These are phyloP conservation scores for Beauveria caledonica DNA, from an alignment of 2,329 filamentous ascomycete species.

Conservation along the genomic window DNA sequence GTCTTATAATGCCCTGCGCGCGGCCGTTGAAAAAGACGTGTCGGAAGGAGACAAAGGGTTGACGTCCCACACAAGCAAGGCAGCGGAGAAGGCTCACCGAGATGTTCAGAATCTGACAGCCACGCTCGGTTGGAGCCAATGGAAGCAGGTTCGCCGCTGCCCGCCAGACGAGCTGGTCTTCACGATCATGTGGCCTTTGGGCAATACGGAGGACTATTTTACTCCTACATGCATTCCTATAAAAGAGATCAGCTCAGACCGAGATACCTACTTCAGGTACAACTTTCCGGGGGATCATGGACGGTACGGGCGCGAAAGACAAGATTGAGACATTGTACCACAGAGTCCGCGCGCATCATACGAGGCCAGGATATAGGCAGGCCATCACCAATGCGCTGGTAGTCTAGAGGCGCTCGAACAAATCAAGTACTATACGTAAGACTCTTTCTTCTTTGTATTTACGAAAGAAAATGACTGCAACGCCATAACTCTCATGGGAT, in stretches of 20 bases:
- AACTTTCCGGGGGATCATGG: not conserved
- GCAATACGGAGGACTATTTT: constrained; percentile 44
- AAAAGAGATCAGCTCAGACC: not conserved
- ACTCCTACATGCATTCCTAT: constrained; percentile 24
- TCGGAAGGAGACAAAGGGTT: not conserved
- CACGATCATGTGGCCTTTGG: constrained; percentile 58
- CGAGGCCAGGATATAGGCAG: not conserved
- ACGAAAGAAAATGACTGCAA: not conserved
- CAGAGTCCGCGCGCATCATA: not conserved
- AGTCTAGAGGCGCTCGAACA: not conserved
- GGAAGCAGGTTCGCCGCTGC: constrained; percentile 50
- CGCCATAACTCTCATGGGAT: not conserved
- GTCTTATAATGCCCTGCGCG: constrained; percentile 7
- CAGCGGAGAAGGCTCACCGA: constrained; percentile 14
- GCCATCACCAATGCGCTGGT: not conserved
- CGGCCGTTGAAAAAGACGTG: not conserved
- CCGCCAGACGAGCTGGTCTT: constrained; percentile 46
- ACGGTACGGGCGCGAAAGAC: not conserved
- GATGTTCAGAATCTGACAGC: constrained; percentile 29
- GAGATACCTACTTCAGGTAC: not conserved
- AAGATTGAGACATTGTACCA: not conserved
- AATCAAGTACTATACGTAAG: not conserved
- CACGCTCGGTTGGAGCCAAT: constrained; percentile 50
- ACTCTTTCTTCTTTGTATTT: too few relatives aligned
- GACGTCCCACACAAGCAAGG: constrained; percentile 11